Conservation (phyloP, 2,329 filamentous ascomycete genomes). For the Thelonectria olida region DNA sequence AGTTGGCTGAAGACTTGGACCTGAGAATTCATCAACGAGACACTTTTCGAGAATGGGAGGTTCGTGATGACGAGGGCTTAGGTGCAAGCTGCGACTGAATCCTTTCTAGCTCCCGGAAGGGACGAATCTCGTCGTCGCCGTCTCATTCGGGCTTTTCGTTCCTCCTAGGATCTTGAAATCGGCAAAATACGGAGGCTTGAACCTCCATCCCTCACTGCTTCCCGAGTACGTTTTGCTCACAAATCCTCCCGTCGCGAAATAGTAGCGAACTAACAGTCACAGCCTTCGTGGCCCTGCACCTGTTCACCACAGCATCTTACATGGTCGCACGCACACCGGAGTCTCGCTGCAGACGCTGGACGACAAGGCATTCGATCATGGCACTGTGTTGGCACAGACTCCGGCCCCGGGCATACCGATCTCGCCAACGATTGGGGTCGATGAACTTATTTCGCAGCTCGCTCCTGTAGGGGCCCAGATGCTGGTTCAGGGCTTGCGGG, state of each 20-base stretch:
- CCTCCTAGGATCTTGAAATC: slow-evolving; percentile 76
- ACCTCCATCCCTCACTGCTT: slow-evolving; percentile 91
- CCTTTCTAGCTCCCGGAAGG: slow-evolving; percentile 62
- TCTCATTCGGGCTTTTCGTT: slow-evolving; percentile 93
- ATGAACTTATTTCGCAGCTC: slow-evolving; percentile 57
- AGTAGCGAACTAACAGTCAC: slow-evolving; percentile 18
- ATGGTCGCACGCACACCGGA: slow-evolving; percentile 69
- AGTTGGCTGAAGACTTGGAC: slow-evolving; percentile 68
- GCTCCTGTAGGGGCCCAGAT: slow-evolving; percentile 74
- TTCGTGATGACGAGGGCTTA: slow-evolving; percentile 49
- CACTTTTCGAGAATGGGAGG: slow-evolving; percentile 84
- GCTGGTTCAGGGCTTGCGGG: slow-evolving; percentile 72
- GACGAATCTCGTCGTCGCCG: slow-evolving; percentile 85
- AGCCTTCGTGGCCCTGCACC: slow-evolving; percentile 88
- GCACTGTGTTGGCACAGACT: slow-evolving; percentile 77
- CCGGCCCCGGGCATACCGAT: slow-evolving; percentile 65
- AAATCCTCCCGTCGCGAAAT: too few species aligned
- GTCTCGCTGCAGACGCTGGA: slow-evolving; percentile 90
- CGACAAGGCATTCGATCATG: slow-evolving; percentile 78
- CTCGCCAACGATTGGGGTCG: slow-evolving; percentile 53
- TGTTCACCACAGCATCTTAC: slow-evolving; percentile 83
- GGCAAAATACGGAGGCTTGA: slow-evolving; percentile 85
- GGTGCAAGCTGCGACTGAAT: slow-evolving; percentile 7
- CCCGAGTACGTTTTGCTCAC: slow-evolving; percentile 76
- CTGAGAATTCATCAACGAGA: slow-evolving; percentile 79